A percentile compares a stretch with the other conserved stretches of the same genome.
Evolutionary conservation across 2,329 filamentous ascomycete species (phyloP).

Genomic region (Hypoxylon sp.): DNA sequence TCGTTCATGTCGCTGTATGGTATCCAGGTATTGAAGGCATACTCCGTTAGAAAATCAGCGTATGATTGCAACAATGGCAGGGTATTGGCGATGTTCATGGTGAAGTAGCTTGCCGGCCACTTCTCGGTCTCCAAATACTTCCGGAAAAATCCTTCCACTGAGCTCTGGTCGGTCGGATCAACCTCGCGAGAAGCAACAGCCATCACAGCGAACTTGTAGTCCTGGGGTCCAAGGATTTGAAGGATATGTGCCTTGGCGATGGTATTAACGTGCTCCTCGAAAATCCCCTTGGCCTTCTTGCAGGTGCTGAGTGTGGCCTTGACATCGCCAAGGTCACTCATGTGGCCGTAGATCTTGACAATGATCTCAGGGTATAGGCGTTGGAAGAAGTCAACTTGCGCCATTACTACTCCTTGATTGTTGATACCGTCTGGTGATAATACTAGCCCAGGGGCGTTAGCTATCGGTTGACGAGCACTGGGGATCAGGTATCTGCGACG

Average conservation of each 20-base stretch:
- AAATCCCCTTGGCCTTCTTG: neutral
- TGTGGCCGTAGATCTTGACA: conserved; percentile 2
- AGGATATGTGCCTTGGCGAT: conserved; percentile 3
- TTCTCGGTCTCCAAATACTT: neutral
- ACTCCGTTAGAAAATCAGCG: too few relatives aligned
- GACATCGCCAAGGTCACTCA: neutral
- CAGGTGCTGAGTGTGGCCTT: conserved; percentile 14
- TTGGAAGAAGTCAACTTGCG: neutral
- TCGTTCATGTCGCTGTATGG: too few relatives aligned
- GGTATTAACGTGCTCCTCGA: neutral
- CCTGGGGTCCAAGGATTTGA: neutral
- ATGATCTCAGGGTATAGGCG: neutral
- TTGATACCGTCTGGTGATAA: neutral
- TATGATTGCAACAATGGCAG: neutral
- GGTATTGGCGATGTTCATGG: neutral
- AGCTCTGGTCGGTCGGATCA: neutral
- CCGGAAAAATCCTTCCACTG: conserved; percentile 7
- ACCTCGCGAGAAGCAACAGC: conserved; percentile 17
- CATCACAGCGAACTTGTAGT: conserved; percentile 19
- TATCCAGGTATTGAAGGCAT: too few relatives aligned
- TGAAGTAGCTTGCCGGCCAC: neutral
- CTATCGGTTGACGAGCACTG: neutral
- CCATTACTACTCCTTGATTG: neutral
- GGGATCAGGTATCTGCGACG: neutral
- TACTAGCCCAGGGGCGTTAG: neutral